phyloP scores from a whole-genome alignment of 768 basidiomycete species.

The Cystobasidium tubakii region DNA sequence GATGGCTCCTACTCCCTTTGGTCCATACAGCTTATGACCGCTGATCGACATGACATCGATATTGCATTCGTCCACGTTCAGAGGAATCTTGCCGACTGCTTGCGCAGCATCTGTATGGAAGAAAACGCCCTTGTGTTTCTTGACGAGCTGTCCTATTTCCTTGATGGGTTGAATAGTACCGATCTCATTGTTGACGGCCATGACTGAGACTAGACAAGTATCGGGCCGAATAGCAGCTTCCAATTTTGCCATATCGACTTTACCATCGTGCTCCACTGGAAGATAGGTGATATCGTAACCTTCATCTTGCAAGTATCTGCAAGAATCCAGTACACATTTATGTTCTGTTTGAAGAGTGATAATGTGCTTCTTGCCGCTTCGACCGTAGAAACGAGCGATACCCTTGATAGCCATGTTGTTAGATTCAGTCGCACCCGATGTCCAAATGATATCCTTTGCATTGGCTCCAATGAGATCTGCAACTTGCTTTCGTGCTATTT shows the following conservation, averaged over 20 bases:
- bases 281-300: conserved; percentile 97
- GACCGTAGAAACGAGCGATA: conserved; percentile 75
- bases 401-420: conserved; percentile 99
- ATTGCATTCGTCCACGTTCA: conserved; percentile 92
- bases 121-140: conserved; percentile 80
- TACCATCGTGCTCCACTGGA: conserved; percentile 80
- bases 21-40: conserved; percentile 96
- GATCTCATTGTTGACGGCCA: conserved; percentile 99
- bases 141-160: conserved; percentile 80
- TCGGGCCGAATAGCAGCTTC: conserved; percentile 85
- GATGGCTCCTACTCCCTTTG: conserved; percentile 89
- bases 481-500: conserved; percentile 82
- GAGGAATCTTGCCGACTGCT: conserved; percentile 70
- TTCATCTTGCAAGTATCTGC: conserved; percentile 87
- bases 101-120: conserved; percentile 98
- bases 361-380: conserved; percentile 70
- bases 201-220: conserved; percentile 79
- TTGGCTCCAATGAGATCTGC: conserved; percentile 91
- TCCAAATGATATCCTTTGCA: conserved; percentile 91
- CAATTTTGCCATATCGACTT: conserved; percentile 70
- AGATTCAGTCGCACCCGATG: conserved; percentile 93
- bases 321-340: conserved; percentile 98
- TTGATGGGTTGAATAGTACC: conserved; percentile 96
- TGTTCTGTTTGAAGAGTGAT: conserved; percentile 62
- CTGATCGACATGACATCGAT: conserved; percentile 93